Base-by-base conservation (phyloP, 805 yeast genomes). In the Ogataea paraovalis region DNA sequence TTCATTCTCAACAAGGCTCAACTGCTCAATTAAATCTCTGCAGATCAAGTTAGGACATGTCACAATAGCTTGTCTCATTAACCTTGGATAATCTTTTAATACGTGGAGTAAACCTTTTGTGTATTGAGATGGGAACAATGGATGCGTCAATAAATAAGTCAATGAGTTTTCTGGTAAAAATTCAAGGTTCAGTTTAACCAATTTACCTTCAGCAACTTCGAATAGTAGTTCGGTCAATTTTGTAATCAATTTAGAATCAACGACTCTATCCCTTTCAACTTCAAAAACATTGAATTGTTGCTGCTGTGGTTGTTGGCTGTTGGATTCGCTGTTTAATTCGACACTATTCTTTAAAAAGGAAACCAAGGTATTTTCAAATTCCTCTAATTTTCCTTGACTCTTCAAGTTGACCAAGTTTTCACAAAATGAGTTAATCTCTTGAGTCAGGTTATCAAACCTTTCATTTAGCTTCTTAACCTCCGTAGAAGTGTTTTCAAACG, bases 141-240 rank as follows among this genome's bases (percentile, higher is more conserved):
- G 97, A 68, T 92, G 96, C 2, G 96, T 86, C 52, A 92, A 72
- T 30, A 91, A 72, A 60, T 87, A 91, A 1, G 85, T 77, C 42
- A 88, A 65, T 2, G 89, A 72, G 42, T 67, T 67, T 57, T 83
- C 82, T 44, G 94, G 80, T 32, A 76, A 56, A 47, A 74, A 71
- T 16, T 57, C 61, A 13, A 57, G 55, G 16, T 59, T 41, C 58
- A 57, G 34, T 48, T 49, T 60, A 53, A 51, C 51, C 43, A 36
- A 56, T 7, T 50, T 53, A 16, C 41, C 47, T 2, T 49, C 36
- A 3, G 40, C 41, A 20, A 50, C 46, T 18, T 72, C 51, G 74
- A 67, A 30, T 61, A 68, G 23, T 74, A 67, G 43, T 46, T 53
- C 52, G 13, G 62, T 71, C 6, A 80, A 67, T 41, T 66, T 62